Percentiles rank a stretch among this genome's conserved stretches.
Evolutionary conservation across 2,329 filamentous ascomycete genomes (phyloP).

Genomic region (Juglanconis oblonga): DNA sequence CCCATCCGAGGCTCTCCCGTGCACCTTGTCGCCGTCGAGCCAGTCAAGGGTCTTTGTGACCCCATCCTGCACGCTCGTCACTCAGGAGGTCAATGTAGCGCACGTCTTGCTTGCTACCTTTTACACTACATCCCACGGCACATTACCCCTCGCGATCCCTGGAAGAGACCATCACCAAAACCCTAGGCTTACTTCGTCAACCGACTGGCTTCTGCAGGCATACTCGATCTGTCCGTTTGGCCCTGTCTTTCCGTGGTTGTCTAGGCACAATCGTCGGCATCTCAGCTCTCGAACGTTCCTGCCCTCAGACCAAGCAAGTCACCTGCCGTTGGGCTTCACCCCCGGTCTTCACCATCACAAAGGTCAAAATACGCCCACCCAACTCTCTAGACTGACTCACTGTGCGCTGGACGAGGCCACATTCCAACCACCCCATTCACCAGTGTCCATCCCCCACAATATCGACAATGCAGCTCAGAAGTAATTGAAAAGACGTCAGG

Average conservation of each 20-base stretch:
- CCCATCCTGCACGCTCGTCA: not conserved
- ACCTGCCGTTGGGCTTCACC: not conserved
- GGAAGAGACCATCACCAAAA: constrained; percentile 1
- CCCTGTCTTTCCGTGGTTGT: not conserved
- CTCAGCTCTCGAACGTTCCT: not conserved
- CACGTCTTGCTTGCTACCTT: constrained; percentile 10
- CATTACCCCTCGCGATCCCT: constrained; percentile 2
- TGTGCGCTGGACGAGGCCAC: not conserved
- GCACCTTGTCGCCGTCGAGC: not conserved
- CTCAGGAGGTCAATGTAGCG: constrained; percentile 9
- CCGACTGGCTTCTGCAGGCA: not conserved
- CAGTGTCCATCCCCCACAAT: constrained; percentile 7
- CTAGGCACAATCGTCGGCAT: not conserved
- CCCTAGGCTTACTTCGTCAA: constrained; percentile 2
- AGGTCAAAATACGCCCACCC: not conserved
- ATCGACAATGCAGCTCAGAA: constrained; percentile 20
- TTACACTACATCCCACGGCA: constrained; percentile 6
- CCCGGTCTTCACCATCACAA: not conserved
- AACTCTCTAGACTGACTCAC: not conserved
- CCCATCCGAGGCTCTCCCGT: not conserved
- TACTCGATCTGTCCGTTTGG: not conserved
- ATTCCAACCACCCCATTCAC: not conserved
- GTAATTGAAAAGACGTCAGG: constrained; percentile 18
- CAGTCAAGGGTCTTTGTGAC: no score
- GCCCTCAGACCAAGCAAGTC: not conserved